These are phyloP conservation scores for Allium fistulosum DNA, from an alignment of 106 monocot genomes.

Conservation along the genomic window DNA sequence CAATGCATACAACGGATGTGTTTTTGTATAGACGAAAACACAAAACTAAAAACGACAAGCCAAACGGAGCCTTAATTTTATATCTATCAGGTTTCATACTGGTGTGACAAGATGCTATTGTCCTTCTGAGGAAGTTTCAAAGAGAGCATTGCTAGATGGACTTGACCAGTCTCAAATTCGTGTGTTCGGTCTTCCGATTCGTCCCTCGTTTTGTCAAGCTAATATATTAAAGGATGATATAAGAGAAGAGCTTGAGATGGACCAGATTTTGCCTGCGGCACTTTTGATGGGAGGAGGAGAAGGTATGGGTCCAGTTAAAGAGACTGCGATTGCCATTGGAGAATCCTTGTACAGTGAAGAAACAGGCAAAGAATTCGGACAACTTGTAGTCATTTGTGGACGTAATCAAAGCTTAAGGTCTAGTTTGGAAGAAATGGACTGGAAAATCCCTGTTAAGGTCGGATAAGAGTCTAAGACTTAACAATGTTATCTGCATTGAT, in stretches of 20 bases:
- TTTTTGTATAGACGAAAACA: too few species aligned
- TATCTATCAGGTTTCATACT: constrained; percentile 32
- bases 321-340: constrained; percentile 62
- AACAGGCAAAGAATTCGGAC: constrained; percentile 40
- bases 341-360: constrained; percentile 44
- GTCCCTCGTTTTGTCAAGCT: constrained; percentile 50
- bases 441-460: constrained; percentile 78
- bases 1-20: too few species aligned
- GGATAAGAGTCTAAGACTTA: too few species aligned
- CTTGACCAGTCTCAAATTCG: constrained; percentile 42
- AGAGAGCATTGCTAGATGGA: constrained; percentile 37
- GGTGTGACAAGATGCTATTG: constrained; percentile 51
- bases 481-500: not conserved
- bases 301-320: constrained; percentile 82
- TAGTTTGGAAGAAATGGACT: constrained; percentile 29
- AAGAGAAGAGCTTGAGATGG: constrained; percentile 70
- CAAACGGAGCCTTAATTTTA: too few species aligned
- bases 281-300: constrained; percentile 94
- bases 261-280: constrained; percentile 58
- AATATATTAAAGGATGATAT: constrained; percentile 36
- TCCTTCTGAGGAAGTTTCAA: constrained; percentile 49
- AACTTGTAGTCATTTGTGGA: constrained; percentile 79
- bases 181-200: constrained; percentile 45
- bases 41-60: too few species aligned
- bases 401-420: constrained; percentile 52